phyloP scores from a whole-genome alignment of 208 protist genomes.

The Wallacemonas sp. region DNA sequence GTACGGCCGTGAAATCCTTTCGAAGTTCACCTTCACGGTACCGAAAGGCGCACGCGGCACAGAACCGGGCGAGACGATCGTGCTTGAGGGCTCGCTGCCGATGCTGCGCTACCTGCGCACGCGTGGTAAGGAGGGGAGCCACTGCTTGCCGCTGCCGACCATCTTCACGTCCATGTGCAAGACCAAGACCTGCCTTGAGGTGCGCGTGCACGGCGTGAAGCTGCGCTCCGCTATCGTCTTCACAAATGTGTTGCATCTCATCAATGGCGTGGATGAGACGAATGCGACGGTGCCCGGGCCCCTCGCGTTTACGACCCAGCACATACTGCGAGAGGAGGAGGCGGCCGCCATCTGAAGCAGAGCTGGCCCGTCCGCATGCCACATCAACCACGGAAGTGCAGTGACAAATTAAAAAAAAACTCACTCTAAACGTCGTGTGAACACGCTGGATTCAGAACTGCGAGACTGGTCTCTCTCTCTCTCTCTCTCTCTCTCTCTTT shows the following conservation, averaged over 20 bases:
- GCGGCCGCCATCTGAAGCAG: too few species aligned
- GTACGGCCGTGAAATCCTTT: background rate
- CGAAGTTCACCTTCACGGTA: background rate
- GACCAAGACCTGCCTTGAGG: conserved; percentile 10
- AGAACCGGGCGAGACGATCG: background rate
- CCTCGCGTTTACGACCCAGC: conserved; percentile 6
- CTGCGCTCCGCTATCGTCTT: background rate
- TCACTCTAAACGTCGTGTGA: too few species aligned
- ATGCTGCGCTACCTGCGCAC: background rate
- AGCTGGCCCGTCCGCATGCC: too few species aligned
- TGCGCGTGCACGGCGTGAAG: background rate
- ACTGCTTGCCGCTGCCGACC: background rate
- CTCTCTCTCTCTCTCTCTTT: too few species aligned
- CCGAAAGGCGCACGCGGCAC: too few species aligned
- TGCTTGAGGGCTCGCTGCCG: background rate
- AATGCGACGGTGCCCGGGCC: conserved; percentile 7
- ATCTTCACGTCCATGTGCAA: conserved; percentile 10
- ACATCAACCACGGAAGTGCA: too few species aligned
- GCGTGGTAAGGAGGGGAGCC: background rate
- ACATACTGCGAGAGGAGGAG: conserved; percentile 6
- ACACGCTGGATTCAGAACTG: too few species aligned
- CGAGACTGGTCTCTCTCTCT: too few species aligned
- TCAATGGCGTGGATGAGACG: conserved; percentile 1
- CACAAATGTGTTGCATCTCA: conserved; percentile 9
- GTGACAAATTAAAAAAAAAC: too few species aligned